Evolutionary conservation across 2,329 filamentous ascomycete species (phyloP).

Genomic region (Rasamsonia emersonii): DNA sequence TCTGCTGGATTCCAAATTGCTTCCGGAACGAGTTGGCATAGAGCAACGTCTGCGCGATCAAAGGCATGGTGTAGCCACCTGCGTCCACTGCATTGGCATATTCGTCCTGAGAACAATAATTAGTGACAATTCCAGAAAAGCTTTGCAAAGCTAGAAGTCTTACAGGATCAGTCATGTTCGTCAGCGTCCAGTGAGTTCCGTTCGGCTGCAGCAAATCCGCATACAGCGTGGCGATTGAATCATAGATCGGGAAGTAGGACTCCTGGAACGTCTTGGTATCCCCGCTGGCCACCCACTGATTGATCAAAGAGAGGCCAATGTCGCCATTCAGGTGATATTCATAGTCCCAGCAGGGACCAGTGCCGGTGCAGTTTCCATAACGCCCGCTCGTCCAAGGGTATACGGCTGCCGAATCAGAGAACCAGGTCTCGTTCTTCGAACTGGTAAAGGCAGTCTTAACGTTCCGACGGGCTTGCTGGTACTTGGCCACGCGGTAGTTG

Average conservation of each 20-base stretch:
- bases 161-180: slow-evolving; percentile 64
- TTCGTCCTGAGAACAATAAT: slow-evolving; percentile 42
- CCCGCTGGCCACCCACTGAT: slow-evolving; percentile 53
- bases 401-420: slow-evolving; percentile 50
- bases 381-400: slow-evolving; percentile 62
- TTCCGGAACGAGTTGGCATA: slow-evolving; percentile 51
- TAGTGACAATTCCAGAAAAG: background rate
- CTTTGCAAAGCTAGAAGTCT: slow-evolving; percentile 12
- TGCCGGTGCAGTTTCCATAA: slow-evolving; percentile 60
- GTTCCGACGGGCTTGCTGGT: slow-evolving; percentile 53
- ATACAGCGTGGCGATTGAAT: slow-evolving; percentile 55
- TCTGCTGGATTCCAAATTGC: slow-evolving; percentile 46
- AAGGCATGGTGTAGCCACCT: slow-evolving; percentile 59
- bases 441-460: slow-evolving; percentile 46
- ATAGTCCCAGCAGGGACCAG: slow-evolving; percentile 60
- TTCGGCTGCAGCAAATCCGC: slow-evolving; percentile 54
- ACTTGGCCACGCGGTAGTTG: slow-evolving; percentile 54
- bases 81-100: slow-evolving; percentile 61
- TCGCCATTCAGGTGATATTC: slow-evolving; percentile 65
- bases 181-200: slow-evolving; percentile 44
- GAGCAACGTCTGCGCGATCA: slow-evolving; percentile 48
- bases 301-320: slow-evolving; percentile 54
- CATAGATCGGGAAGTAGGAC: slow-evolving; percentile 53
- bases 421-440: slow-evolving; percentile 52
- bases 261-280: slow-evolving; percentile 48